Evolutionary conservation across 225 moss, liverwort and hornwort species (phyloP).

Genomic region (Antitrichia curtipendula): DNA sequence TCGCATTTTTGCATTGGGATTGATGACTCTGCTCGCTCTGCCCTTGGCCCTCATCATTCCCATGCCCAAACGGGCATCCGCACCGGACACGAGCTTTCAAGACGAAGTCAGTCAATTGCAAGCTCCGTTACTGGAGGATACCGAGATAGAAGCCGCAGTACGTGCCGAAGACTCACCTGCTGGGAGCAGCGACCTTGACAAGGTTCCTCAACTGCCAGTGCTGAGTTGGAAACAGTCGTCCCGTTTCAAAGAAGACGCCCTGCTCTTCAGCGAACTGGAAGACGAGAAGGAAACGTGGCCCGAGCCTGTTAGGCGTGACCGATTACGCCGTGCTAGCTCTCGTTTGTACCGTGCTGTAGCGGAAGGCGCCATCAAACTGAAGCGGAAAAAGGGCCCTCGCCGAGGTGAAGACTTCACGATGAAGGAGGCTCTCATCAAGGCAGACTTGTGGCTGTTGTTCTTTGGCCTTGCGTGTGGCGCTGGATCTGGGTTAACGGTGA

Average conservation of each 20-base stretch:
- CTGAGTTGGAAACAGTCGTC: not conserved
- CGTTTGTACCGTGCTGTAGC: conserved; percentile 49
- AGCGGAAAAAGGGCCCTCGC: conserved; percentile 66
- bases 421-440: conserved; percentile 68
- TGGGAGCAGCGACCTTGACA: conserved; percentile 7
- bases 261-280: conserved; percentile 86
- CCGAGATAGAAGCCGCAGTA: conserved; percentile 11
- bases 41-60: conserved; percentile 41
- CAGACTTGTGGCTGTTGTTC: conserved; percentile 88
- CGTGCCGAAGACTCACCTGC: not conserved
- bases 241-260: conserved; percentile 33
- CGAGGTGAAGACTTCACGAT: conserved; percentile 88
- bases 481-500: conserved; percentile 69
- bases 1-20: conserved; percentile 31
- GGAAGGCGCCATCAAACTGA: conserved; percentile 70
- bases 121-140: conserved; percentile 42
- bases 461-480: conserved; percentile 58
- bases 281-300: conserved; percentile 53
- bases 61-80: not conserved
- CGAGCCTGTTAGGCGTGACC: conserved; percentile 16
- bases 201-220: not conserved
- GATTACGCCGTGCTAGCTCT: conserved; percentile 33
- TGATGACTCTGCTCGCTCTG: conserved; percentile 45
- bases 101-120: conserved; percentile 21
- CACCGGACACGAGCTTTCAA: not conserved